Evolutionary conservation across 768 basidiomycete species (phyloP), one percentile per base, ranked within the genome.

Genomic region (Thelephora aurantiotincta): DNA sequence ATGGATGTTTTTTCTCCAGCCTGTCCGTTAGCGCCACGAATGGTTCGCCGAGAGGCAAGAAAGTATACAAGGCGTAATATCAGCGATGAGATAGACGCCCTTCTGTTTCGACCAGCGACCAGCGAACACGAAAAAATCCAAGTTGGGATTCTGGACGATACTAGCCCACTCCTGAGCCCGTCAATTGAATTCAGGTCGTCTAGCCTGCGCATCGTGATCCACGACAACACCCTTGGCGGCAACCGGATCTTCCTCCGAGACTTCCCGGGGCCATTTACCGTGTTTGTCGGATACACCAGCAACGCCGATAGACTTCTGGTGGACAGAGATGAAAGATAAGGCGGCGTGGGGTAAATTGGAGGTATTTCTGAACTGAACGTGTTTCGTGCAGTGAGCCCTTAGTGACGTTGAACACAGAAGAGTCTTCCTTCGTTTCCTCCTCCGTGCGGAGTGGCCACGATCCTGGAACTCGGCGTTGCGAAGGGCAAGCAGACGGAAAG

Each of bases 71-170:
- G 91, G 92, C 86, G 94, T 87, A 52, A 96, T 80, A 64, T 94
- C 92, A 6, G 91, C 92, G 54, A 96, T 96, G 36, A 96, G 68
- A 66, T 96, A 92, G 14, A 94, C 90, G 65, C 88, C 92, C 65
- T 96, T 96, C 64, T 96, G 92, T 64, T 94, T 96, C 5, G 92
- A 96, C 92, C 92, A 94, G 52, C 92, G 83, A 60, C 92, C 92
- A 52, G 94, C 92, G 63, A 96, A 94, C 52, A 96, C 91, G 59
- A 96, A 94, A 42, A 96, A 63, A 60, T 93, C 89, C 1, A 89
- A 79, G 35, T 86, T 68, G 1, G 92, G 83, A 57, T 94, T 89
- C 58, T 94, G 91, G 60, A 80, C 83, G 65, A 94, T 82, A 43
- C 82, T 79, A 33, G 92, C 92, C 92, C 92, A 96, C 62, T 93